These are phyloP conservation scores for Fusarium nurragi DNA, from an alignment of 2,329 filamentous ascomycete species.

Conservation along the genomic window DNA sequence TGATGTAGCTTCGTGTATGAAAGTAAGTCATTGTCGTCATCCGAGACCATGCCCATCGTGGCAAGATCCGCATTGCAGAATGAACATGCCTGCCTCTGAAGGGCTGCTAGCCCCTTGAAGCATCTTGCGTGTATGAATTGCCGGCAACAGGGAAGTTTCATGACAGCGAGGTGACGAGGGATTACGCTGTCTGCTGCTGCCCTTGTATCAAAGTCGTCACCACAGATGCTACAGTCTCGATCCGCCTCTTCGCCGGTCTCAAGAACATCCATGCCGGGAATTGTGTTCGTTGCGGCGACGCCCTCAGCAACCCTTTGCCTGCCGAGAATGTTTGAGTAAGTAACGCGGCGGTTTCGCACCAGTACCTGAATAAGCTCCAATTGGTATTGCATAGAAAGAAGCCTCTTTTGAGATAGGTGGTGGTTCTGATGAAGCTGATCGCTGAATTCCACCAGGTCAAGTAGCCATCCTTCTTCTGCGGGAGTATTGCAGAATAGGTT, in stretches of 20 bases:
- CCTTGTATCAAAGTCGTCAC: slow-evolving; percentile 6
- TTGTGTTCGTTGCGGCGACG: neutral
- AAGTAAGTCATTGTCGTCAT: neutral
- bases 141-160: slow-evolving; percentile 15
- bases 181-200: neutral
- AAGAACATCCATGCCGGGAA: neutral
- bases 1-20: neutral
- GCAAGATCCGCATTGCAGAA: slow-evolving; percentile 2
- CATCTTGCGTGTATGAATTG: slow-evolving; percentile 24
- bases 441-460: neutral
- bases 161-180: slow-evolving; percentile 4
- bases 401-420: neutral
- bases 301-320: neutral
- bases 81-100: neutral
- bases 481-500: neutral
- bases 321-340: neutral
- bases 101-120: slow-evolving; percentile 9
- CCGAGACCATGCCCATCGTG: neutral
- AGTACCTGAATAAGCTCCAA: neutral
- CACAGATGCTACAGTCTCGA: slow-evolving; percentile 13
- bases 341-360: slow-evolving; percentile 8
- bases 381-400: neutral
- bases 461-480: neutral
- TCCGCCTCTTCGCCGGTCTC: neutral
- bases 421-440: neutral